Evolutionary conservation across 257 asterid genomes (phyloP).

Genomic region (Mitragyna speciosa): DNA sequence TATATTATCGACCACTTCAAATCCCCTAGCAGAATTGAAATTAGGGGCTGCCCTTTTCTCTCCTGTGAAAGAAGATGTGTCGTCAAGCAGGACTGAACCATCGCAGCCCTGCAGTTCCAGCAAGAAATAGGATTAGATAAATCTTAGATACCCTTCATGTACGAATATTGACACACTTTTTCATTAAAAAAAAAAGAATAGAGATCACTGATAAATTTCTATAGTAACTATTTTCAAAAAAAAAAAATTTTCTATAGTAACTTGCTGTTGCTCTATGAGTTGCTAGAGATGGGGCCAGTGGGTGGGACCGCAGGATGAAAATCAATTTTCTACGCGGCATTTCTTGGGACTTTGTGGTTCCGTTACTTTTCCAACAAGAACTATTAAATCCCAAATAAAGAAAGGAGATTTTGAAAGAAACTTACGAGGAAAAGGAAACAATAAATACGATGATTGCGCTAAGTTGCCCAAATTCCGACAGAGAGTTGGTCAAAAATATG

Average conservation of each 20-base stretch:
- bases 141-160: too few relatives aligned
- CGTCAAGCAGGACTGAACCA: conserved; percentile 84
- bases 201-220: too few relatives aligned
- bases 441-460: too few relatives aligned
- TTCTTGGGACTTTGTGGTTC: neutral
- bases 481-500: neutral
- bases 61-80: conserved; percentile 69
- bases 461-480: neutral
- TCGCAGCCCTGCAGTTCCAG: conserved; percentile 69
- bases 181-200: too few relatives aligned
- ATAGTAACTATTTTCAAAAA: too few relatives aligned
- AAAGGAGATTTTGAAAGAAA: neutral
- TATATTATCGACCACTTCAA: conserved; percentile 69
- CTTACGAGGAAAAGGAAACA: neutral
- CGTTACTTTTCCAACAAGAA: neutral
- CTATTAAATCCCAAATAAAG: neutral
- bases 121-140: neutral
- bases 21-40: conserved; percentile 69
- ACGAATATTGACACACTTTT: too few relatives aligned
- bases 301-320: neutral
- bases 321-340: neutral
- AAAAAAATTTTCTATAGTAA: neutral
- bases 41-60: conserved; percentile 77
- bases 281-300: neutral
- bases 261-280: neutral